Evolutionary conservation across 177 flowering plant species (phyloP).

Genomic region (Vitis hybrid): DNA sequence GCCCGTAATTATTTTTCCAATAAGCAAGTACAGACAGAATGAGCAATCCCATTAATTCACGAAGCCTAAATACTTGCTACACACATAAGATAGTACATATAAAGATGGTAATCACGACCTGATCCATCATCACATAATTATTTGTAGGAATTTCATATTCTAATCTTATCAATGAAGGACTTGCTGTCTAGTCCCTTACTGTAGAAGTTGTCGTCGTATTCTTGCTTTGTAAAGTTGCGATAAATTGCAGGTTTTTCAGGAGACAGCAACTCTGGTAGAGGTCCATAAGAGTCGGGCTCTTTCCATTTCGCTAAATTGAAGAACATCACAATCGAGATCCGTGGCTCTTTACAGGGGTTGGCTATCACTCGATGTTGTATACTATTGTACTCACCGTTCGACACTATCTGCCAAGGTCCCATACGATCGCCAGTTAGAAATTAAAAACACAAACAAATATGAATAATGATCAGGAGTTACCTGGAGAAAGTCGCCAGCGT

Average conservation of each 20-base stretch:
- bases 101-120: too few relatives aligned
- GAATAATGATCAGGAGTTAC: slow-evolving; percentile 10
- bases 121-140: background rate
- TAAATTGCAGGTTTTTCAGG: slow-evolving; percentile 24
- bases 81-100: too few relatives aligned
- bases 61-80: too few relatives aligned
- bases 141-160: background rate
- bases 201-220: slow-evolving; percentile 14
- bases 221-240: slow-evolving; percentile 21
- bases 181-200: slow-evolving; percentile 24
- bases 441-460: background rate
- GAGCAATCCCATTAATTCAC: too few relatives aligned
- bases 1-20: too few relatives aligned
- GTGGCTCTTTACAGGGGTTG: slow-evolving; percentile 18
- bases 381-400: slow-evolving; percentile 36
- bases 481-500: slow-evolving; percentile 51
- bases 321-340: slow-evolving; percentile 35
- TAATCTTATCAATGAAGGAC: slow-evolving; percentile 16
- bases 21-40: too few relatives aligned
- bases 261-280: slow-evolving; percentile 32
- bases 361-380: slow-evolving; percentile 44
- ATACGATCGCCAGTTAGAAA: background rate
- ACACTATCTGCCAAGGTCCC: slow-evolving; percentile 26
- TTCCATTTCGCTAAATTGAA: slow-evolving; percentile 20
- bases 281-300: slow-evolving; percentile 26